Evolutionary conservation across 2,329 filamentous ascomycete genomes (phyloP), one percentile per base, ranked within the genome.

Genomic region (Penicillium brevicompactum): DNA sequence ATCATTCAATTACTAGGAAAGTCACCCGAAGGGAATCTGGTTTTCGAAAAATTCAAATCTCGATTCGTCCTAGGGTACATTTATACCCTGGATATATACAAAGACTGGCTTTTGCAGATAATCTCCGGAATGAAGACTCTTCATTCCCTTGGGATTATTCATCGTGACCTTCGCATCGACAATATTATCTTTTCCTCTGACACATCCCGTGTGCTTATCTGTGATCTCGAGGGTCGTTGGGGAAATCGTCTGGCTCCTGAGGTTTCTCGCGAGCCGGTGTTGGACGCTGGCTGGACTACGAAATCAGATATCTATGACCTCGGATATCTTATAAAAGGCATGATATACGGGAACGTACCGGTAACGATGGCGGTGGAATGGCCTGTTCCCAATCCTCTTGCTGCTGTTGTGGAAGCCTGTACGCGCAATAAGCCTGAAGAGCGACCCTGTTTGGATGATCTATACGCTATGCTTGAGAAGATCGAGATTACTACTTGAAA

Each of bases 281-380:
- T 40, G 7, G 32, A 51, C n/a, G 4, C 49, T 31, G 49, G 42
- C 16, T 51, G 32, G 49, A 46, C 42, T 3, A 21, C 38, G 14
- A 46, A 32, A 2, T 51, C 42, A 11, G 49, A 51, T 8, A 46
- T 51, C 5, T 41, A 46, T 41, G 49, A 51, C 4, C 41, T 51
- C 16, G 42, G 49, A 2, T 8, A 46, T 38, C 22, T 45, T 3
- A 46, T 51, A 5, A 30, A 51, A 14, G 22, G 49, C 22, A 41
- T 46, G 42, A 11, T 51, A 30, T 51, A 46, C 2, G 49, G 31
- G 30, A 51, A 51, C 7, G 49, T 7, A 1, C 42, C 49, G 13
- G 9, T 51, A 2, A 51, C 41, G 8, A 1, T 9, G 2, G 24
- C 9, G 4, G 46, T 40, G 34, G 24, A 51, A 46, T 51, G 32